A percentile compares a stretch with the other conserved stretches of the same genome.
These are phyloP conservation scores for Dactylellina sp. DNA, from an alignment of 2,329 filamentous ascomycete genomes.

Conservation along the genomic window DNA sequence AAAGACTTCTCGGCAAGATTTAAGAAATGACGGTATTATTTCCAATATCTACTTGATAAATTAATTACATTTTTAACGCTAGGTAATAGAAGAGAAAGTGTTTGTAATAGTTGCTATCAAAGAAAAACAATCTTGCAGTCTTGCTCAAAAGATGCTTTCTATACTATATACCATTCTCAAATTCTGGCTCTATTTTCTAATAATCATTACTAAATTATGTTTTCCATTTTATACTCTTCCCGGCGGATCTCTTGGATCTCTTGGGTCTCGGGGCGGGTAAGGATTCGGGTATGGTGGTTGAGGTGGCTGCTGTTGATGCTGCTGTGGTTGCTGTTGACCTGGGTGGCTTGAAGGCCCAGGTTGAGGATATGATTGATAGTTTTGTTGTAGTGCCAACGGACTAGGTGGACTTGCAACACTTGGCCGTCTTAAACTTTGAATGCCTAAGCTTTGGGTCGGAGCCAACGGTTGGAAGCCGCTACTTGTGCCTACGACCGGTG, in stretches of 20 bases:
- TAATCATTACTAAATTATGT: constrained; percentile 8
- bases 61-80: not conserved
- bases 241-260: constrained; percentile 51
- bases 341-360: constrained; percentile 8
- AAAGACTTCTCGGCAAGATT: constrained; percentile 19
- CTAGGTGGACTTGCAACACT: constrained; percentile 27
- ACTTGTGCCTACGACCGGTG: constrained; percentile 32
- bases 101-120: constrained; percentile 13
- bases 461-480: constrained; percentile 37
- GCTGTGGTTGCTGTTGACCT: constrained; percentile 19
- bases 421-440: constrained; percentile 33
- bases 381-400: constrained; percentile 7
- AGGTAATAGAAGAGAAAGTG: constrained; percentile 7
- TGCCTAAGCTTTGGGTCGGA: constrained; percentile 15
- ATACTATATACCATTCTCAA: constrained; percentile 60
- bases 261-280: constrained; percentile 39
- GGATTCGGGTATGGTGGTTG: constrained; percentile 1
- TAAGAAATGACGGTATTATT: constrained; percentile 12
- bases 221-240: constrained; percentile 26
- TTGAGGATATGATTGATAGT: constrained; percentile 18
- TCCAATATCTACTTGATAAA: constrained; percentile 7
- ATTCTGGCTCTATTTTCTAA: constrained; percentile 40
- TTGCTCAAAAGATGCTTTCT: constrained; percentile 60
- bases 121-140: constrained; percentile 58
- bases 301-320: constrained; percentile 27